Conservation (phyloP, 1,284 basidiomycete species). For the Sanghuangporus weigelae region DNA sequence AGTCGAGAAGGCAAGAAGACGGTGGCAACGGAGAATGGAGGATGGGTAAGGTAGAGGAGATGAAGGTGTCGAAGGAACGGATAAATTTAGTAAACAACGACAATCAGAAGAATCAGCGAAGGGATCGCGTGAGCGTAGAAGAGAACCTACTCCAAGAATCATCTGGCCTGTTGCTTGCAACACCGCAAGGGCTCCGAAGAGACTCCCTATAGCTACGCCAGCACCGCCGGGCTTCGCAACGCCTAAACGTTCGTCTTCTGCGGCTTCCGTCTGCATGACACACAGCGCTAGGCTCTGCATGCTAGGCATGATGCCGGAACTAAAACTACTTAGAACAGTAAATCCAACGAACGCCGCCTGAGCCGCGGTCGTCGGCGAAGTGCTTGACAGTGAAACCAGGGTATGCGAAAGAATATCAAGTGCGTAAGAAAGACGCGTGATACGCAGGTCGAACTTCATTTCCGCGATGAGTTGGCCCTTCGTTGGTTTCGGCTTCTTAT, state of each 20-base stretch:
- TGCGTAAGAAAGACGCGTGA: slow-evolving; percentile 55
- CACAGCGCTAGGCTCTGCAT: slow-evolving; percentile 67
- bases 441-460: slow-evolving; percentile 62
- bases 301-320: slow-evolving; percentile 58
- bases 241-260: slow-evolving; percentile 26
- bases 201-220: slow-evolving; percentile 39
- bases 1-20: neutral
- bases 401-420: slow-evolving; percentile 62
- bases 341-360: slow-evolving; percentile 52
- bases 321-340: slow-evolving; percentile 53
- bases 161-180: slow-evolving; percentile 60
- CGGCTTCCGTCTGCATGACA: slow-evolving; percentile 51
- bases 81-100: slow-evolving; percentile 34
- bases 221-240: slow-evolving; percentile 19
- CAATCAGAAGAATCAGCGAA: neutral
- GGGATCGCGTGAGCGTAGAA: neutral
- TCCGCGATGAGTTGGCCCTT: slow-evolving; percentile 50
- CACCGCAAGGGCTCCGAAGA: slow-evolving; percentile 66
- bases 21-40: slow-evolving; percentile 33
- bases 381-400: slow-evolving; percentile 49
- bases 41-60: slow-evolving; percentile 37
- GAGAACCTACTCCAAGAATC: slow-evolving; percentile 56
- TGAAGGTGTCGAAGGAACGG: slow-evolving; percentile 36
- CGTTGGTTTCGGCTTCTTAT: slow-evolving; percentile 35
- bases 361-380: slow-evolving; percentile 26